Evolutionary conservation across 805 yeast genomes (phyloP).

Genomic region (Wickerhamia fluorescens): DNA sequence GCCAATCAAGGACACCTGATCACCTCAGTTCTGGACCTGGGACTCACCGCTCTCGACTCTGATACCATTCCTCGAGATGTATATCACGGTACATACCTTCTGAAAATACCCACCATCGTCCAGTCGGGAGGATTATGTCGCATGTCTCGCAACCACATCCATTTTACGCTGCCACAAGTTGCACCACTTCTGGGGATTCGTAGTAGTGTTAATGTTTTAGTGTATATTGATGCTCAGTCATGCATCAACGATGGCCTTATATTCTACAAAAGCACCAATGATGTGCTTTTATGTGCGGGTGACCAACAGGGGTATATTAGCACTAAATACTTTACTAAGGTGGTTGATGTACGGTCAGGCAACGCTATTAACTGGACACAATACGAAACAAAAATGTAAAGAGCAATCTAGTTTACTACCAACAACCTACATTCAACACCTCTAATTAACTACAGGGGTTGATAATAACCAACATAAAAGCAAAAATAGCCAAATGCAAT

Average conservation of each 20-base stretch:
- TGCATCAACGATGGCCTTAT: constrained; percentile 36
- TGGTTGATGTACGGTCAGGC: constrained; percentile 12
- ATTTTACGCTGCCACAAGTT: constrained; percentile 53
- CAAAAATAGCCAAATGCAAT: too few relatives aligned
- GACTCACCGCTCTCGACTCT: constrained; percentile 28
- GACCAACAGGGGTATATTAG: constrained; percentile 46
- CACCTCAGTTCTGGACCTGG: constrained; percentile 34
- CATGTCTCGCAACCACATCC: constrained; percentile 82
- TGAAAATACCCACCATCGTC: constrained; percentile 43
- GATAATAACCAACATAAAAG: too few relatives aligned
- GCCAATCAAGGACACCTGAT: constrained; percentile 94
- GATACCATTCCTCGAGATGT: constrained; percentile 45
- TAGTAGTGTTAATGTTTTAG: constrained; percentile 44
- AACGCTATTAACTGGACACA: not conserved
- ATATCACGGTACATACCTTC: constrained; percentile 73
- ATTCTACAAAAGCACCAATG: constrained; percentile 62
- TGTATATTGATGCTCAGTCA: constrained; percentile 52
- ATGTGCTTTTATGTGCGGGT: constrained; percentile 67
- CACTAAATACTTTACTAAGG: constrained; percentile 31
- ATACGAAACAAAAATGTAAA: too few relatives aligned
- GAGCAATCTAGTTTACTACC: too few relatives aligned
- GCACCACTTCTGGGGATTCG: constrained; percentile 72
- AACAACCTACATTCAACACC: too few relatives aligned
- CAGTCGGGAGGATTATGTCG: constrained; percentile 48
- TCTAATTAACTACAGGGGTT: too few relatives aligned